A percentile compares a stretch with the other conserved stretches of the same genome.
Evolutionary conservation across 495 filamentous ascomycete genomes (phyloP).

Genomic region (Penicillium simplicissimum): DNA sequence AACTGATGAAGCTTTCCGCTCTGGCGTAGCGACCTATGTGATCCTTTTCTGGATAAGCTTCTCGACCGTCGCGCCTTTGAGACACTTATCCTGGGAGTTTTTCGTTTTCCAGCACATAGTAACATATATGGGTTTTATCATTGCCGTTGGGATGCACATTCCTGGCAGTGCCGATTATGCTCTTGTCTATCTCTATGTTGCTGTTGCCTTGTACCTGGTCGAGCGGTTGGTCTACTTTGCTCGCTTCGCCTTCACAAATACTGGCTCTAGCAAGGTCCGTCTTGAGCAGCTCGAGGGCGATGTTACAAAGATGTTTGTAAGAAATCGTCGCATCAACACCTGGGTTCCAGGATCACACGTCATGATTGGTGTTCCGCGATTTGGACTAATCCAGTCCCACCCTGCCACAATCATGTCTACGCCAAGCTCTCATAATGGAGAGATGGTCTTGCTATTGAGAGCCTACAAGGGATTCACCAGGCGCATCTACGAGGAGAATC

Average conservation of each 20-base stretch:
- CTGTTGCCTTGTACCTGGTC: neutral
- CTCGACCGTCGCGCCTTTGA: neutral
- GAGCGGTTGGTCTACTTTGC: constrained; percentile 9
- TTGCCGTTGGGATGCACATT: constrained; percentile 1
- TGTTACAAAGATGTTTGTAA: constrained; percentile 12
- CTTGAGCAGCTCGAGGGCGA: constrained; percentile 1
- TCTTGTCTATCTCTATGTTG: constrained; percentile 5
- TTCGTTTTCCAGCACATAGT: constrained; percentile 6
- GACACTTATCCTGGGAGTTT: constrained; percentile 1
- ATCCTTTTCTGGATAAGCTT: constrained; percentile 8
- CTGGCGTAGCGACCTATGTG: constrained; percentile 11
- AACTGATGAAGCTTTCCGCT: constrained; percentile 12
- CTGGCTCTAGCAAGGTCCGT: neutral
- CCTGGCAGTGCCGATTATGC: neutral
- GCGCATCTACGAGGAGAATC: constrained; percentile 4
- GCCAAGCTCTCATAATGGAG: constrained; percentile 15
- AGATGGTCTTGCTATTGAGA: constrained; percentile 18
- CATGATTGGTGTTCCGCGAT: constrained; percentile 11
- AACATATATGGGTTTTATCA: constrained; percentile 1
- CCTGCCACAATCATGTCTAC: constrained; percentile 18
- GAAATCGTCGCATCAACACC: constrained; percentile 7
- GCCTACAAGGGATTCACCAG: constrained; percentile 15
- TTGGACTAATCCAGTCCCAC: too few species aligned
- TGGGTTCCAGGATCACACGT: constrained; percentile 17
- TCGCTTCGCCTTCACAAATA: constrained; percentile 9